A percentile compares a stretch with the other conserved stretches of the same genome.
phyloP scores from a whole-genome alignment of 2,329 filamentous ascomycete genomes.

The Xylaria sp. region DNA sequence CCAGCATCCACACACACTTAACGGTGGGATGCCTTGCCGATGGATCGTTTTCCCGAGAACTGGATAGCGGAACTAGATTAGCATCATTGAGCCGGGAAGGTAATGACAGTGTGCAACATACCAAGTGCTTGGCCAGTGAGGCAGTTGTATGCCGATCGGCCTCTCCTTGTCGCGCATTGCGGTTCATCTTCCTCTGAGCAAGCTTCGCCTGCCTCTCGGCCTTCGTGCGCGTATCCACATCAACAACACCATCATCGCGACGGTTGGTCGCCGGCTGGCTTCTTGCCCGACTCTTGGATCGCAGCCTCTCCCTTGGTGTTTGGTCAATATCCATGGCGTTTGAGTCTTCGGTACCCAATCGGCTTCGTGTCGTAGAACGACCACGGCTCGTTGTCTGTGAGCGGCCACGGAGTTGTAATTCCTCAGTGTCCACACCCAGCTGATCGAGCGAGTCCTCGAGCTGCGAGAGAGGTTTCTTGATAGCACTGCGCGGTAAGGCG shows the following conservation, averaged over 20 bases:
- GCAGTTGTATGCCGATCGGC: constrained; percentile 88
- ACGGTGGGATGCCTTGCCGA: constrained; percentile 83
- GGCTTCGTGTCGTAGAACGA: constrained; percentile 69
- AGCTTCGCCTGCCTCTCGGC: constrained; percentile 88
- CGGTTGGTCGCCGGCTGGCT: constrained; percentile 69
- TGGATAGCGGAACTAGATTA: constrained; percentile 46
- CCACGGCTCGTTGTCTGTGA: constrained; percentile 71
- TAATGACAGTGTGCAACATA: constrained; percentile 49
- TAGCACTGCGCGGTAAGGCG: constrained; percentile 82
- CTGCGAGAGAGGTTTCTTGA: constrained; percentile 81
- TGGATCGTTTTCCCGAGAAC: constrained; percentile 89
- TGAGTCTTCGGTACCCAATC: constrained; percentile 66
- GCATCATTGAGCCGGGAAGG: constrained; percentile 27
- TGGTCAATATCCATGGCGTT: constrained; percentile 79
- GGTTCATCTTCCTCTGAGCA: constrained; percentile 97
- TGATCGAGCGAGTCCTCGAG: constrained; percentile 86
- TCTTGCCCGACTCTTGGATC: constrained; percentile 75
- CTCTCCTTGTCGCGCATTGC: constrained; percentile 96
- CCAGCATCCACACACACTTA: constrained; percentile 46
- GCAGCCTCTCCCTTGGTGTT: constrained; percentile 63
- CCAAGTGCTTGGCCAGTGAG: constrained; percentile 86
- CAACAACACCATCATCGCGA: constrained; percentile 76
- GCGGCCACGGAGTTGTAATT: constrained; percentile 75
- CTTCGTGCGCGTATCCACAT: constrained; percentile 71
- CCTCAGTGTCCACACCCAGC: constrained; percentile 82